A percentile compares a stretch with the other conserved stretches of the same genome.
phyloP scores from a whole-genome alignment of 441 rosid genomes.

The Syzygium malaccense region DNA sequence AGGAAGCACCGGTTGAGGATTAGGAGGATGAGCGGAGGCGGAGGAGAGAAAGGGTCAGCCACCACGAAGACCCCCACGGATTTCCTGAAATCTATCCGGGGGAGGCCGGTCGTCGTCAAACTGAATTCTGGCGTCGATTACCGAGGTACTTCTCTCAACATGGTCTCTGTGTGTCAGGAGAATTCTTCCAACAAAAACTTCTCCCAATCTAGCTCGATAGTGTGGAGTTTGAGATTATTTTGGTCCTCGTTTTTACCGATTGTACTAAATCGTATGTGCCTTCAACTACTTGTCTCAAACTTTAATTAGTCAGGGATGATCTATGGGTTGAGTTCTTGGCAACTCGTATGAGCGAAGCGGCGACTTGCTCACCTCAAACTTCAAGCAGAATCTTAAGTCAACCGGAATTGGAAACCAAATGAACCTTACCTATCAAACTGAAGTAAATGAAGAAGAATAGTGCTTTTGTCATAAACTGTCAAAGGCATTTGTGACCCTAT shows the following conservation, averaged over 20 bases:
- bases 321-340: constrained; percentile 13
- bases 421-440: neutral
- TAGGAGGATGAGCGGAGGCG: constrained; percentile 41
- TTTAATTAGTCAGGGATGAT: too few species aligned
- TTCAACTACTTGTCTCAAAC: too few species aligned
- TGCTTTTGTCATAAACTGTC: neutral
- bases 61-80: constrained; percentile 84
- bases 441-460: neutral
- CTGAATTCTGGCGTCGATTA: constrained; percentile 95
- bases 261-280: too few species aligned
- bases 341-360: neutral
- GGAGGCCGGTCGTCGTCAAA: constrained; percentile 88
- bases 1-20: neutral
- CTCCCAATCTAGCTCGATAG: too few species aligned
- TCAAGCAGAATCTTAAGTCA: constrained; percentile 17
- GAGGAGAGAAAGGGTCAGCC: constrained; percentile 57
- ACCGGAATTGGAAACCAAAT: constrained; percentile 12
- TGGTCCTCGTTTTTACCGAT: neutral
- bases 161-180: neutral
- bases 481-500: neutral
- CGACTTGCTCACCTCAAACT: too few species aligned
- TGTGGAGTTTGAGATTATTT: too few species aligned
- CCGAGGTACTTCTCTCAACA: constrained; percentile 34
- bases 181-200: neutral
- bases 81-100: constrained; percentile 88